Base-by-base conservation (phyloP, 2,329 filamentous ascomycete genomes). In the Fusarium pseudonygamai region DNA sequence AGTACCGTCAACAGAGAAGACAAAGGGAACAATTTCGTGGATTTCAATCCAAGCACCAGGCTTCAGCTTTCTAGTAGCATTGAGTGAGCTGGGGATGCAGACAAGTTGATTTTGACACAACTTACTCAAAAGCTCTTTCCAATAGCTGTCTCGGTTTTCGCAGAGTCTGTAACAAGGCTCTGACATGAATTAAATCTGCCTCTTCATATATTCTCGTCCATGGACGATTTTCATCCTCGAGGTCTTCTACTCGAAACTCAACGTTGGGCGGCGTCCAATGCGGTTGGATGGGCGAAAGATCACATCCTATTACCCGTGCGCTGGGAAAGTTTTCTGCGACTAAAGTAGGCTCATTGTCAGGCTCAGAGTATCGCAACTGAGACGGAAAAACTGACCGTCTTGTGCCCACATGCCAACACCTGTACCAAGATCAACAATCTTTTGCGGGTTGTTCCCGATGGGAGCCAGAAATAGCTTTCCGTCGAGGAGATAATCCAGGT, bases 401-500 rank as follows among this genome's bases (percentile, higher is more conserved):
- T 89, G 85, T 6, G 88, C 88, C 89, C 89, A 91, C 46, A 89
- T 83, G 34, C 85, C 85, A 37, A 84, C 85, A 11, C 86, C 86
- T 9, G 85, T 87, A 32, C 86, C 86, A 22, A 87, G 75, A 66
- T 88, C 85, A 40, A 87, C 78, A 64, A 88, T 86, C 71, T 84
- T 87, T 53, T 87, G 85, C 6, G 85, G 85, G 28, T 80, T 77
- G 30, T 82, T 75, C 26, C 82, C 83, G 24, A 88, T 82, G 11
- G 86, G 86, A 4, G 86, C 81, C 2, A 85, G 64, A 62, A 82
- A 84, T 16, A 86, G 77, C 32, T 81, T 80, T 40, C 83, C 85
- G 16, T 81, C 77, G 12, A 87, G 77, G 15, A 87, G 75, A 58
- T 89, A 84, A 45, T 86, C 84, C 47, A 88, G 81, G 66, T 82